phyloP scores from a whole-genome alignment of 2,329 filamentous ascomycete species.

The Samsoniella hepiali region DNA sequence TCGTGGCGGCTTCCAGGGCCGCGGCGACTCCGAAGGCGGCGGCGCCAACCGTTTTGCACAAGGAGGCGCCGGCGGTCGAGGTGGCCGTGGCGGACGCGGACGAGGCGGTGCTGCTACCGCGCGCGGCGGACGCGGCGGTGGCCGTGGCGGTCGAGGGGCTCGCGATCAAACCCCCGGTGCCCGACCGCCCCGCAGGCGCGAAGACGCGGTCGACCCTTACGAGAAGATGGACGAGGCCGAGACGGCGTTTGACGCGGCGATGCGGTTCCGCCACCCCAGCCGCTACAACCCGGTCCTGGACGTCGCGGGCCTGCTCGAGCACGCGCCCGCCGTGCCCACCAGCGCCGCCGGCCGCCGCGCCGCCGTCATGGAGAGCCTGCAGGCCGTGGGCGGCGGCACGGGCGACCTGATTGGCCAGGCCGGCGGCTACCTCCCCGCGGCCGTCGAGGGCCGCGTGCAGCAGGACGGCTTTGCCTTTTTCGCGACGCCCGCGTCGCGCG shows the following conservation, averaged over 20 bases:
- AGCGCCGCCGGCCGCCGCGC: conserved; percentile 30
- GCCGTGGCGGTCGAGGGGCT: conserved; percentile 14
- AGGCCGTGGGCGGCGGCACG: conserved; percentile 30
- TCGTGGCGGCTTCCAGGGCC: conserved; percentile 19
- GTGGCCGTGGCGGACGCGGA: conserved; percentile 15
- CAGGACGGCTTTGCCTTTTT: conserved; percentile 31
- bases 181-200: too few species aligned
- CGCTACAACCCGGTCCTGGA: conserved; percentile 35
- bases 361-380: conserved; percentile 36
- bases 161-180: too few species aligned
- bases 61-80: conserved; percentile 20
- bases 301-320: conserved; percentile 29
- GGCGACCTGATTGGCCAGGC: conserved; percentile 34
- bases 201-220: conserved; percentile 23
- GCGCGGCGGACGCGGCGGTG: conserved; percentile 15
- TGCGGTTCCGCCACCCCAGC: conserved; percentile 34
- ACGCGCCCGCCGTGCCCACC: conserved; percentile 31
- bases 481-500: conserved; percentile 29
- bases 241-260: conserved; percentile 34
- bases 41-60: conserved; percentile 7
- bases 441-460: conserved; percentile 30
- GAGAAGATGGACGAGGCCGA: conserved; percentile 32
- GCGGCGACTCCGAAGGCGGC: conserved; percentile 8
- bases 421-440: conserved; percentile 30
- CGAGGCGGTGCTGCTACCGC: conserved; percentile 3